Evolutionary conservation across 2,329 filamentous ascomycete genomes (phyloP).

Genomic region (Cercospora sesami): DNA sequence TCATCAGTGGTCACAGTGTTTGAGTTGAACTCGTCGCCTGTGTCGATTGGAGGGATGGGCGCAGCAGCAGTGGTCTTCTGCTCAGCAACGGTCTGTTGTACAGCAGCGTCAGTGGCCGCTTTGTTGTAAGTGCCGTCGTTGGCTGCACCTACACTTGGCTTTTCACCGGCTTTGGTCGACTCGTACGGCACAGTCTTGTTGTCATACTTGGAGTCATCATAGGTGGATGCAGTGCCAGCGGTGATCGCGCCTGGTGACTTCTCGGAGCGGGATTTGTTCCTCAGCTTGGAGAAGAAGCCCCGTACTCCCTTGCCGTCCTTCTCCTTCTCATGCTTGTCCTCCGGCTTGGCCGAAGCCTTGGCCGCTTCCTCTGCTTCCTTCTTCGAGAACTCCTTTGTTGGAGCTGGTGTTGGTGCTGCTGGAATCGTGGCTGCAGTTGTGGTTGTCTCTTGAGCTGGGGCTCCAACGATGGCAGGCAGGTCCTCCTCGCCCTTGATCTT

Average conservation of each 20-base stretch:
- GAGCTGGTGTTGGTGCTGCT: constrained; percentile 7
- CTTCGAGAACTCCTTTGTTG: constrained; percentile 11
- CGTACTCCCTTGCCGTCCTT: constrained; percentile 31
- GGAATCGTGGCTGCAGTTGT: background rate
- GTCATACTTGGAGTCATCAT: constrained; percentile 11
- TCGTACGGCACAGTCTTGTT: constrained; percentile 20
- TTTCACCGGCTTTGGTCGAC: constrained; percentile 19
- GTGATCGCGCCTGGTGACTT: constrained; percentile 22
- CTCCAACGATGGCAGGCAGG: constrained; percentile 5
- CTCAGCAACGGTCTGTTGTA: constrained; percentile 5
- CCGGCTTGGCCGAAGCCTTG: constrained; percentile 5
- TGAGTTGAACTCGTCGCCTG: constrained; percentile 16
- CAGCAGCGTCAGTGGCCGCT: constrained; percentile 13
- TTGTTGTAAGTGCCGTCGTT: constrained; percentile 14
- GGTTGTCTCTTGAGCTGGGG: background rate
- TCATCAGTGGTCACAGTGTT: constrained; percentile 22
- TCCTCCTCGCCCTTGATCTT: constrained; percentile 4
- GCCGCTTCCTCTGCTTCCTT: constrained; percentile 8
- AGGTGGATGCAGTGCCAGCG: constrained; percentile 8
- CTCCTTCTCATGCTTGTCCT: constrained; percentile 10
- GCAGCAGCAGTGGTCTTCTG: background rate
- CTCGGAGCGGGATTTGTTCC: constrained; percentile 26
- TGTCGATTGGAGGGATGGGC: constrained; percentile 20
- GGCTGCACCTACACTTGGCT: constrained; percentile 18
- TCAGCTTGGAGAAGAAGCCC: constrained; percentile 36